These are phyloP conservation scores for Myxozyma neotropica DNA, from an alignment of 805 yeast genomes.

Conservation along the genomic window DNA sequence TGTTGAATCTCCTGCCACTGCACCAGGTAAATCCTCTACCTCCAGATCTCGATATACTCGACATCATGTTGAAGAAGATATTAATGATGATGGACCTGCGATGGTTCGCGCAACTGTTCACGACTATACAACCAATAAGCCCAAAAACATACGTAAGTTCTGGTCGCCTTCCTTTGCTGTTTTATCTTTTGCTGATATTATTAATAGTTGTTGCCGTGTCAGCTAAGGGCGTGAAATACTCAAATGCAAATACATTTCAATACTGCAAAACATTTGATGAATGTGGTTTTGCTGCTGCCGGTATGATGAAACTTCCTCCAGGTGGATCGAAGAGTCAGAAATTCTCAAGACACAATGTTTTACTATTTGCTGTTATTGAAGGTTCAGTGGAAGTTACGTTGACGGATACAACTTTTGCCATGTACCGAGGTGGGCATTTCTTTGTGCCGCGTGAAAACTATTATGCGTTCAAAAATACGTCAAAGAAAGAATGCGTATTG, in stretches of 20 bases:
- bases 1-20: constrained; percentile 34
- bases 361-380: constrained; percentile 71
- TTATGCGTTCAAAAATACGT: constrained; percentile 44
- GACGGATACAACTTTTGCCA: constrained; percentile 59
- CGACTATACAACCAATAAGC: constrained; percentile 6
- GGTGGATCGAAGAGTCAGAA: constrained; percentile 63
- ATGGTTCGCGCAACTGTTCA: constrained; percentile 21
- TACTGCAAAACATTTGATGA: constrained; percentile 35
- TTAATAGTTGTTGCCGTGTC: constrained; percentile 28
- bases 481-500: constrained; percentile 61
- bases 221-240: constrained; percentile 24
- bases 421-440: constrained; percentile 73
- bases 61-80: constrained; percentile 9
- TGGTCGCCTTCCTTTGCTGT: too few relatives aligned
- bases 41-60: not conserved
- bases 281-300: constrained; percentile 61
- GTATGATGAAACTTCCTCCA: constrained; percentile 66
- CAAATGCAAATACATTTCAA: constrained; percentile 17
- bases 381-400: constrained; percentile 73
- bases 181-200: not conserved
- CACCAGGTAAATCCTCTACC: constrained; percentile 44
- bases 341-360: constrained; percentile 65
- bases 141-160: too few relatives aligned
- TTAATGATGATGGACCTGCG: constrained; percentile 24
- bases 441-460: constrained; percentile 63